Evolutionary conservation across 1,284 basidiomycete species (phyloP).

Genomic region (Heliocybe sulcata): DNA sequence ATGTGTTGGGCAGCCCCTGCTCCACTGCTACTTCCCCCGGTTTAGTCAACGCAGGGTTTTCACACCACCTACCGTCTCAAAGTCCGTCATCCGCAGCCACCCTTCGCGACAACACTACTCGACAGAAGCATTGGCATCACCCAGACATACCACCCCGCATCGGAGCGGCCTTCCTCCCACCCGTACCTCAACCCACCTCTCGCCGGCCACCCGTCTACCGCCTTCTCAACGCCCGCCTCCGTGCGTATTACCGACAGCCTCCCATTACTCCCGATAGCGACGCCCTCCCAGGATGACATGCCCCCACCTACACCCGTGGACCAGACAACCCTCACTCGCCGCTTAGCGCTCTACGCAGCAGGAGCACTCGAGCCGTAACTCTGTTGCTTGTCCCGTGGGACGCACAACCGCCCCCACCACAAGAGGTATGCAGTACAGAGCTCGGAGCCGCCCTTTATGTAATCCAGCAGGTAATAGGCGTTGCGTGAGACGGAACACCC

Average conservation of each 20-base stretch:
- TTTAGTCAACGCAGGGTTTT: slow-evolving; percentile 13
- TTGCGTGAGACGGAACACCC: slow-evolving; percentile 11
- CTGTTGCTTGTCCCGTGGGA: slow-evolving; percentile 18
- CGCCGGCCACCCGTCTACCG: background rate
- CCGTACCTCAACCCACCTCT: background rate
- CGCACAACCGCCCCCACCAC: slow-evolving; percentile 14
- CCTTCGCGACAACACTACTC: slow-evolving; percentile 3
- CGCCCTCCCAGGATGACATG: background rate
- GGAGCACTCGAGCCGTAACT: slow-evolving; percentile 18
- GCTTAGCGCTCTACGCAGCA: slow-evolving; percentile 5
- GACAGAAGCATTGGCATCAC: slow-evolving; percentile 10
- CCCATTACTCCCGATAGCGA: background rate
- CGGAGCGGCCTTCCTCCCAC: background rate
- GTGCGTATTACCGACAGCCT: background rate
- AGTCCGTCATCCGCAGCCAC: slow-evolving; percentile 4
- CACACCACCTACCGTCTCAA: slow-evolving; percentile 11
- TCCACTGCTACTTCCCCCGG: slow-evolving; percentile 16
- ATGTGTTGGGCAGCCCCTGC: slow-evolving; percentile 13
- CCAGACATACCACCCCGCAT: slow-evolving; percentile 6
- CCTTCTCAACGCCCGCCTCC: background rate
- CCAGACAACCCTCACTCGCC: background rate
- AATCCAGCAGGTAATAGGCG: slow-evolving; percentile 8
- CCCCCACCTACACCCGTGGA: background rate
- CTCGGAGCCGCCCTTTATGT: slow-evolving; percentile 8
- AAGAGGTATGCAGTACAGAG: slow-evolving; percentile 15